Conservation (phyloP, 257 asterid species). For the Capsicum baccatum region DNA sequence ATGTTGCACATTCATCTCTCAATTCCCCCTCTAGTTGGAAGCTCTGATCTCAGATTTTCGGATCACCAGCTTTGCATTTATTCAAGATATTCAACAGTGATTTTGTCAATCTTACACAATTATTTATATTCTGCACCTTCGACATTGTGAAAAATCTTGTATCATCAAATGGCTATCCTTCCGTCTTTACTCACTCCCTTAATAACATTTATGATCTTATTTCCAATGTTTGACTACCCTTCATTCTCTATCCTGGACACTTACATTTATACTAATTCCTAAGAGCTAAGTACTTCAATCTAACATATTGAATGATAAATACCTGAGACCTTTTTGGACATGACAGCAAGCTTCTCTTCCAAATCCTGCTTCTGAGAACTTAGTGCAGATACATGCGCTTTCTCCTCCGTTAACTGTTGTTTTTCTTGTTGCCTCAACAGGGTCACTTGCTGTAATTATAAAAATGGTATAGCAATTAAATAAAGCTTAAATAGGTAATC, state of each 20-base stretch:
- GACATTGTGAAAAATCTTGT: background rate
- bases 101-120: background rate
- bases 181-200: background rate
- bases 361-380: conserved; percentile 72
- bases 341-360: conserved; percentile 78
- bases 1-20: conserved; percentile 6
- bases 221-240: conserved; percentile 7
- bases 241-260: conserved; percentile 5
- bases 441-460: conserved; percentile 68
- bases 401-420: conserved; percentile 74
- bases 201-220: background rate
- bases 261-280: conserved; percentile 1
- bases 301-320: conserved; percentile 1
- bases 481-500: conserved; percentile 23
- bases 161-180: background rate
- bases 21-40: background rate
- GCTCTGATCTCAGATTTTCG: background rate
- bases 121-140: background rate
- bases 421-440: conserved; percentile 75
- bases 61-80: conserved; percentile 9
- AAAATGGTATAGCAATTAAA: conserved; percentile 27
- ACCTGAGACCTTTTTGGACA: conserved; percentile 70
- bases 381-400: conserved; percentile 65
- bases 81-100: background rate
- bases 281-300: conserved; percentile 28